phyloP scores from a whole-genome alignment of 495 filamentous ascomycete species.

The Penicillium argentinense region DNA sequence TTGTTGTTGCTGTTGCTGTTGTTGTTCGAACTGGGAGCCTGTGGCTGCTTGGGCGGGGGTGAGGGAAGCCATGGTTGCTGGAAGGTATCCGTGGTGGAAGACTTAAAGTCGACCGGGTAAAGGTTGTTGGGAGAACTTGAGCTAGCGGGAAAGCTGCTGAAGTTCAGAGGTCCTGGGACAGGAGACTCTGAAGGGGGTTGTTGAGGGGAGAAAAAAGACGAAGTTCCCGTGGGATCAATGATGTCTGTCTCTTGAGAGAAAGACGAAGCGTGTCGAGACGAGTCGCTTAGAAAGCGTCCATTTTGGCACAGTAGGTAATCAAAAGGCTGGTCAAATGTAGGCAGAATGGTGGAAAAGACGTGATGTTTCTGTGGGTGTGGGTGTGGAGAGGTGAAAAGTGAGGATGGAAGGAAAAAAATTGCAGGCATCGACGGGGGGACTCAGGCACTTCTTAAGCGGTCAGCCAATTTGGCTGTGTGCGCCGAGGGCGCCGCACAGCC shows the following conservation, averaged over 20 bases:
- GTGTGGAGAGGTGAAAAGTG: constrained; percentile 5
- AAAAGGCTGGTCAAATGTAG: constrained; percentile 31
- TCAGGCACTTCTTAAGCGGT: constrained; percentile 45
- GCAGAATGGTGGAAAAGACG: constrained; percentile 24
- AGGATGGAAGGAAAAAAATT: constrained; percentile 21
- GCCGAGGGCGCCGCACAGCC: constrained; percentile 13
- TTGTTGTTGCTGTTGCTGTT: constrained; percentile 39
- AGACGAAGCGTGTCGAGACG: constrained; percentile 34
- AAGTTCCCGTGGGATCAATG: constrained; percentile 46
- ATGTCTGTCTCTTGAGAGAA: constrained; percentile 50
- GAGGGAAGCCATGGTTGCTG: constrained; percentile 64
- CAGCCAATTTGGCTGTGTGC: constrained; percentile 25
- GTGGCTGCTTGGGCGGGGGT: constrained; percentile 47
- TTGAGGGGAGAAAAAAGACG: constrained; percentile 37
- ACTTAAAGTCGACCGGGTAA: constrained; percentile 54
- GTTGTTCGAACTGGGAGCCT: constrained; percentile 48
- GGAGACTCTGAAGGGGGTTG: constrained; percentile 44
- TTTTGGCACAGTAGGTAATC: constrained; percentile 32
- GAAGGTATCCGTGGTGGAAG: constrained; percentile 65
- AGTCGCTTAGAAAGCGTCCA: constrained; percentile 54
- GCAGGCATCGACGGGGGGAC: constrained; percentile 37
- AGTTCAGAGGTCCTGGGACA: constrained; percentile 56
- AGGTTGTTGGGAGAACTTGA: constrained; percentile 51
- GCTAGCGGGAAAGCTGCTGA: constrained; percentile 52
- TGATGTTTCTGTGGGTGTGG: constrained; percentile 3